Evolutionary conservation across 306 rosid genomes (phyloP).

Genomic region (Hippophae gyantsensis): DNA sequence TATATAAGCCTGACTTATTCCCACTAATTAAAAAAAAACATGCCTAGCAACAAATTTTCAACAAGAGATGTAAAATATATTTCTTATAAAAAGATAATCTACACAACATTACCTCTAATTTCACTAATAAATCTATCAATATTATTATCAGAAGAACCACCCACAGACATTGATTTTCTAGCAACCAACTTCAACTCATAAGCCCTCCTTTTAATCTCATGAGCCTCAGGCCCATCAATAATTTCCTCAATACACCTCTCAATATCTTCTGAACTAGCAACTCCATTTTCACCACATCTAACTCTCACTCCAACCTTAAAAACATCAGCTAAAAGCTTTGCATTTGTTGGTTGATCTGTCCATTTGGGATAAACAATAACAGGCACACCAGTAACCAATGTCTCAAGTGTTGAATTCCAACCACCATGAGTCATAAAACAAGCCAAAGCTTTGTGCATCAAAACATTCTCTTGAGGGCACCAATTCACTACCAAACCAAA

Average conservation of each 20-base stretch:
- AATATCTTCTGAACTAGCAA: conserved; percentile 28
- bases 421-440: conserved; percentile 59
- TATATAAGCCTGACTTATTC: too few relatives aligned
- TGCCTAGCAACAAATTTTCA: too few relatives aligned
- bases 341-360: conserved; percentile 52
- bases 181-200: conserved; percentile 28
- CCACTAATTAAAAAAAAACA: too few relatives aligned
- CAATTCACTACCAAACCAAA: conserved; percentile 38
- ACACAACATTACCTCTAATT: not conserved
- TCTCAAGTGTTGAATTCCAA: conserved; percentile 53
- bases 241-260: conserved; percentile 39
- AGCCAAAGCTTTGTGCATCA: conserved; percentile 45
- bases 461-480: conserved; percentile 55
- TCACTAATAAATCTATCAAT: conserved; percentile 28
- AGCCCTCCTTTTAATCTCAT: conserved; percentile 28
- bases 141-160: conserved; percentile 39
- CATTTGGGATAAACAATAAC: conserved; percentile 46
- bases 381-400: conserved; percentile 36
- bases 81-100: too few relatives aligned
- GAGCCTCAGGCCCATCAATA: conserved; percentile 27
- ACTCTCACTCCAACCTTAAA: conserved; percentile 36
- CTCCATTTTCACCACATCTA: conserved; percentile 20
- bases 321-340: conserved; percentile 30
- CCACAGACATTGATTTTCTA: conserved; percentile 24
- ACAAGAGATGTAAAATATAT: too few relatives aligned